Base-by-base conservation (phyloP, 495 filamentous ascomycete species). In the Jackrogersella multiformis region DNA sequence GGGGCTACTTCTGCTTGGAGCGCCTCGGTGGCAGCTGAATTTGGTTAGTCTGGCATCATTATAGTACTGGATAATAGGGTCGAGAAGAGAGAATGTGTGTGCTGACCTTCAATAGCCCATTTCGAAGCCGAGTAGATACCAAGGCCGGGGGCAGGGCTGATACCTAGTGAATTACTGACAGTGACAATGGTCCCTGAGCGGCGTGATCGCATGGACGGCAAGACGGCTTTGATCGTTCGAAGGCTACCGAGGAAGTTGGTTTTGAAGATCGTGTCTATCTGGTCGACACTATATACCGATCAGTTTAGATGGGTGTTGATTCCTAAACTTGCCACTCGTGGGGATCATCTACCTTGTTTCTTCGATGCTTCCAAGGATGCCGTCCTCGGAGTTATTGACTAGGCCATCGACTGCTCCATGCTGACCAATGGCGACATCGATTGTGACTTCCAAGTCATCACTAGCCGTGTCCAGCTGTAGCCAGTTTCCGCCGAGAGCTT, bases 371-470 rank as follows among this genome's bases (percentile, higher is more conserved):
- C 79, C 83, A 16, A 79, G 54, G 3, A 83, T 59, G n/a, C 72
- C 73, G 48, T 80, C 80, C 5, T 70, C 83, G 1, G 83, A 81
- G 30, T 83, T 82, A 57, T 86, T 85, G 28, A 86, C 70, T 16
- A 86, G 61, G 23, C 83, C 79, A 39, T 85, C 83, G 51, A 86
- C 78, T 12, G 66, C 58, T 10, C 81, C 81, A 49, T 79, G 66
- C n/a, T 75, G 72, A 8, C 63, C 55, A 21, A 77, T 60, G 8
- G 74, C 73, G 3, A 70, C 68, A 20, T 72, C 61, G 20, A 82
- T 68, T 23, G 71, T 62, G 2, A 67, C 23, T 32, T 78, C 71
- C 23, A 79, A 58, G 48, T 73, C 53, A 0, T 70, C 73, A 45
- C 64, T 71, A 8, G 66, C 75, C 4, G 80, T 57, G 48, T 84